Base-by-base conservation (phyloP, 495 filamentous ascomycete genomes). In the Cercophora sp. region DNA sequence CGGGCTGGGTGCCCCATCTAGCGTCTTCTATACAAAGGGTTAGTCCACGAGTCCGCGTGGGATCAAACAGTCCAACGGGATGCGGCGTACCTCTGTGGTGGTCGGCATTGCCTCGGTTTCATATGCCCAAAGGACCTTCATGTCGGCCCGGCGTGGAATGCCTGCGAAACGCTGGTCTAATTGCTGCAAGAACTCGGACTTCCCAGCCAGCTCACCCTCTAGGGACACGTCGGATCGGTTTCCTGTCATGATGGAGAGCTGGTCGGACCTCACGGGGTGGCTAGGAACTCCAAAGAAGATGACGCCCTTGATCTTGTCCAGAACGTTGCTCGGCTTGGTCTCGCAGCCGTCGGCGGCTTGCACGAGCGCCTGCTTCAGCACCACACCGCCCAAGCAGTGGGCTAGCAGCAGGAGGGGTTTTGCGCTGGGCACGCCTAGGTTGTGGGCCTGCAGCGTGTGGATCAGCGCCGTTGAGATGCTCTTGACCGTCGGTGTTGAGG, bases 351-450 rank as follows among this genome's bases (percentile, higher is more conserved):
- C n/a, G n/a, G n/a, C n/a, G n/a, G 60, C 40, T 48, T 27, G 22
- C 34, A 58, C 26, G 20, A 68, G 25, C 4, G 59, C 56, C 25
- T 68, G 46, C 42, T 70, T 69, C 19, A 68, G 47, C 0, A 72
- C 48, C 8, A 72, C 55, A 0, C 69, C 69, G 3, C 69, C 68
- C 19, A 70, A 32, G 40, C 69, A 70, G 34, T 72, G 69, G 19
- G 62, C 61, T 13, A 72, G 46, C 44, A 70, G 71, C 11, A 67
- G 32, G 3, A 62, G 42, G 3, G 54, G 58, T 26, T 62, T 62
- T 9, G 53, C 29, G 26, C 25, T 8, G 52, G 23, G 11, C 41
- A 41, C 4, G 26, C 13, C 47, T 39, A 52, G 0, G 48, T 56
- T 41, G 37, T 42, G 9, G 31, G 27, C 37, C 31, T 20, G 31